Evolutionary conservation across 2,329 filamentous ascomycete species (phyloP), one percentile per base, ranked within the genome.

Genomic region (Pseudocercospora vitis): DNA sequence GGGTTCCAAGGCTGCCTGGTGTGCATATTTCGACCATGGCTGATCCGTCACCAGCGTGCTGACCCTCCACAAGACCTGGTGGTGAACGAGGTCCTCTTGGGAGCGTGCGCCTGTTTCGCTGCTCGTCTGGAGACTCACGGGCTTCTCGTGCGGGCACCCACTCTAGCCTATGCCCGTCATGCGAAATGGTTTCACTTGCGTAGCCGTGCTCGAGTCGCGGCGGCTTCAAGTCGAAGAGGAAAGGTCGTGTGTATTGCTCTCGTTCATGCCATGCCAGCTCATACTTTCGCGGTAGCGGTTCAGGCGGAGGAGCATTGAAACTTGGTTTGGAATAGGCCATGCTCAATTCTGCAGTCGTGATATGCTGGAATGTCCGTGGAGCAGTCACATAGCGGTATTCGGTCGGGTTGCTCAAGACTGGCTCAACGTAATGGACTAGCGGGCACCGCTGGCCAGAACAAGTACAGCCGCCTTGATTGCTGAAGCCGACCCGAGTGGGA

Each of bases 261-360:
- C 26, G 26, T 7, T 19, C n/a, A 35, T 48, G 45, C 46, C 51
- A 53, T n/a, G 49, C 46, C 23, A 45, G 35, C 37, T 26, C 33
- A 3, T 26, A 46, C 16, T 42, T 21, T 26, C 37, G 42, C 26
- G 45, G 33, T 6, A 42, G 28, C 26, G n/a, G 44, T 21, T 42
- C 18, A 21, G 19, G n/a, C n/a, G 18, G 14, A 18, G 51, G 35
- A 26, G 44, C 37, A 14, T 42, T 23, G 4, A 21, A 12, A 24
- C n/a, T 21, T 21, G 37, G 21, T 8, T 33, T 7, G 12, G 24
- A 16, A 14, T 49, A 48, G 14, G 31, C 37, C 7, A 26, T 32
- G 4, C 18, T 47, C 7, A 53, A 39, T 9, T 45, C 26, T n/a
- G 28, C 29, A 37, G 46, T 23, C 2, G 45, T 33, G 16, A 53